Conservation (phyloP, 1,139 yeast genomes). For the Starmera stellimalicola region DNA sequence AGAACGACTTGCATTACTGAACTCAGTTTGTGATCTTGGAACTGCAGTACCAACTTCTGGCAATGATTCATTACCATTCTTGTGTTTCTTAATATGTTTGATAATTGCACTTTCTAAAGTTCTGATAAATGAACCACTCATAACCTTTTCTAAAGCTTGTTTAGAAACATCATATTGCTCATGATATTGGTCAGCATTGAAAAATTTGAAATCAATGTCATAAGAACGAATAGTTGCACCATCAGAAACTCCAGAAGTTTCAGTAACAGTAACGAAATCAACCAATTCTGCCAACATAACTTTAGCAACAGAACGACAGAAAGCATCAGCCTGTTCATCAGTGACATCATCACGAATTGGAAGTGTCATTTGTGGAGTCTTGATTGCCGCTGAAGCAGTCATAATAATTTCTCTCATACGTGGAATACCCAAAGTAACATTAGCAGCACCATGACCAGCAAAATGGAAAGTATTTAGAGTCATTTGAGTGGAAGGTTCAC, state of each 20-base stretch:
- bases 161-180: constrained; percentile 83
- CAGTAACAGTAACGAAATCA: constrained; percentile 78
- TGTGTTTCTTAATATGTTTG: constrained; percentile 80
- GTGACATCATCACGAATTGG: constrained; percentile 73
- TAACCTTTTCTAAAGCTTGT: constrained; percentile 64
- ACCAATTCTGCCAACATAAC: constrained; percentile 84
- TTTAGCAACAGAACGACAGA: constrained; percentile 84
- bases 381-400: constrained; percentile 94
- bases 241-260: constrained; percentile 62
- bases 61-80: constrained; percentile 40
- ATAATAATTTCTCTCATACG: constrained; percentile 99
- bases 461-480: constrained; percentile 98
- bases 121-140: constrained; percentile 56
- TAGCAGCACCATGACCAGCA: constrained; percentile 99
- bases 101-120: constrained; percentile 63
- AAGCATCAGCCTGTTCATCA: constrained; percentile 83
- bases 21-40: constrained; percentile 42
- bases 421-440: constrained; percentile 98
- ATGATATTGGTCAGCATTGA: constrained; percentile 66
- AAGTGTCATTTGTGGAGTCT: constrained; percentile 96
- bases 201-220: constrained; percentile 65
- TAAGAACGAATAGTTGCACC: constrained; percentile 60
- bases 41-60: constrained; percentile 70
- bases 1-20: constrained; percentile 28
- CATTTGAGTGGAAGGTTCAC: constrained; percentile 99